Evolutionary conservation across 2,329 filamentous ascomycete species (phyloP), one percentile per base, ranked within the genome.

Genomic region (Chaetomiaceae sp.): DNA sequence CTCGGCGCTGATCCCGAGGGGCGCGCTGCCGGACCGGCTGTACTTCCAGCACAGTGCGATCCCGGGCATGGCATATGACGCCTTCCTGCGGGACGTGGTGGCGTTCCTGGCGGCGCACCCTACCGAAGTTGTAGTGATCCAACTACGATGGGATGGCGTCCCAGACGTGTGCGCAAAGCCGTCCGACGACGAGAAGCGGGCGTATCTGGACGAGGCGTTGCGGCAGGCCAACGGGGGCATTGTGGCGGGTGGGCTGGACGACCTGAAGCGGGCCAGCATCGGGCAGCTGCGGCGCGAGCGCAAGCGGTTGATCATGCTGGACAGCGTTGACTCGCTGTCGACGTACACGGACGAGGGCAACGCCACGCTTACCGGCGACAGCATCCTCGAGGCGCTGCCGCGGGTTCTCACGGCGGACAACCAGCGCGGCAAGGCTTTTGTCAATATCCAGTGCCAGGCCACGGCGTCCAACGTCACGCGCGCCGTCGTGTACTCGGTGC

Each of bases 31-130:
- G 2, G 72, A 77, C 55, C 67, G 66, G 13, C 65, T 71, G 48
- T 78, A 76, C 54, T 78, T 78, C 62, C 71, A 74, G 57, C 74
- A 77, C 60, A 70, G 69, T 50, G 72, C 69, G 5, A 76, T 78
- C 20, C 74, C 74, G 0, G 75, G 75, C 2, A 73, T 77, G 70
- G 63, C 66, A 3, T 78, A 75, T 53, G 64, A 65, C 5, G 57
- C 66, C 4, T 73, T 77, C 46, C 65, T 77, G 9, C 31, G 55
- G 6, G 70, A 70, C 14, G 60, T 71, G 2, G 68, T 73, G 2
- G 31, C 54, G 1, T 78, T 78, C 51, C 64, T 77, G 0, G 43
- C 62, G 2, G 61, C 59, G 2, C 66, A 76, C 50, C 62, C 63
- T 0, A 65, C 68, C 23, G 75, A 77, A 53, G 74, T 77, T 33